phyloP scores from a whole-genome alignment of 768 basidiomycete genomes.

The Hemileccinum impolitum region DNA sequence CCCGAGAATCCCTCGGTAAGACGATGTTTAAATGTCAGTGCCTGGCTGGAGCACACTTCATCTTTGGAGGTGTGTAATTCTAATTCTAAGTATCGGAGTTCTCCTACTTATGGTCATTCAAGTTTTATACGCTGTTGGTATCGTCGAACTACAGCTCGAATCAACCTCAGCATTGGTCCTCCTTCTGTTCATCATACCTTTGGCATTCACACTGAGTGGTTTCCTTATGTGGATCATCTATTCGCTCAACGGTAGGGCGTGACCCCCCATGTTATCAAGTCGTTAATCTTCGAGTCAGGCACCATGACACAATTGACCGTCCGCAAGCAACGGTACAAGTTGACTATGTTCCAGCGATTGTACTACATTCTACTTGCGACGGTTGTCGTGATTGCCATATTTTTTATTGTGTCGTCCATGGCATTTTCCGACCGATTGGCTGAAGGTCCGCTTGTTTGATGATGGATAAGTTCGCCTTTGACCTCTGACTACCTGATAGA shows the following conservation, averaged over 20 bases:
- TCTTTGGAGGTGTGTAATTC: constrained; percentile 79
- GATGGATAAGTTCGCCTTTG: neutral
- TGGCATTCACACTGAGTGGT: constrained; percentile 92
- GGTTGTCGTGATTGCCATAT: constrained; percentile 76
- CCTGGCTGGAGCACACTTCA: constrained; percentile 80
- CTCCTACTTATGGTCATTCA: constrained; percentile 9
- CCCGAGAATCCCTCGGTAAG: constrained; percentile 79
- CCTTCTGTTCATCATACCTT: constrained; percentile 87
- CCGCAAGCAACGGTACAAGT: constrained; percentile 83
- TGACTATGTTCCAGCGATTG: constrained; percentile 84
- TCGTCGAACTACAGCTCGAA: constrained; percentile 89
- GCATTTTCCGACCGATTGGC: constrained; percentile 88
- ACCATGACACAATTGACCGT: constrained; percentile 85
- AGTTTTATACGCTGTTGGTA: constrained; percentile 93
- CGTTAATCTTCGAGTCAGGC: constrained; percentile 41
- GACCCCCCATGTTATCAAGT: neutral
- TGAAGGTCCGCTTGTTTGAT: constrained; percentile 56
- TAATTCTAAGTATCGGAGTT: constrained; percentile 2
- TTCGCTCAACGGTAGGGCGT: constrained; percentile 71
- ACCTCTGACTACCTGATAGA: constrained; percentile 44
- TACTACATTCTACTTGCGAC: constrained; percentile 82
- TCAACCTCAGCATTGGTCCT: constrained; percentile 83
- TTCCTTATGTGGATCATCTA: constrained; percentile 97
- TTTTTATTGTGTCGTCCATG: constrained; percentile 91
- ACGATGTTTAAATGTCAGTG: constrained; percentile 83